Base-by-base conservation (phyloP, 306 rosid species). In the Sphenostylis stenocarpa region DNA sequence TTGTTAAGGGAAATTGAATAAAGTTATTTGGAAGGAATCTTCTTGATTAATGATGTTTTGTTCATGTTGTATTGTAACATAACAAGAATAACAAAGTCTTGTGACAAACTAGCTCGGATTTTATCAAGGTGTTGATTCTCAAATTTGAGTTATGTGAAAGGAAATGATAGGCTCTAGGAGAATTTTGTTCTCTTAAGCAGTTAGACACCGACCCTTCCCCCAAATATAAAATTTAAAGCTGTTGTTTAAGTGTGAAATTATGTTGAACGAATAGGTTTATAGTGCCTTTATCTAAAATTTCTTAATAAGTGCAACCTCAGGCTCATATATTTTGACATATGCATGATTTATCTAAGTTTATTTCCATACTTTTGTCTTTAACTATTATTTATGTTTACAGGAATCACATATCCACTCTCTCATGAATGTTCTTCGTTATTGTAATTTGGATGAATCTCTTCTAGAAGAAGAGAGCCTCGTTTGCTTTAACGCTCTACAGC, bases 321-420 rank as follows among this genome's bases (percentile, higher is more conserved):
- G 56, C 33, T 17, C 34, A 57, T 63, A 12, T n/a, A 28, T 24
- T 23, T 10, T 13, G 28, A 34, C 9, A 70, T 73, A 57, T 78
- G 31, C 39, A 34, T 51, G 3, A 49, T 38, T 64, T 15, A 7
- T 44, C 67, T 70, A 26, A 36, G 44, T 69, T 72, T 51, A 53
- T 57, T 53, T 76, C 39, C 61, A 7, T 19, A 26, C 53, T 76
- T 73, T 58, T 15, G 44, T 28, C 53, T 34, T 29, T 24, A 73
- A 39, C 48, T 23, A 9, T 39, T 69, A 55, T 31, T 58, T 73
- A 28, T 76, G 7, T 52, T 77, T 85, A 53, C 93, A 94, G 98
- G 98, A 94, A 80, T 94, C 98, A 60, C 98, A 94, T 80, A 94
- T 94, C 55, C 98, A 94, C 81, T 94, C 98, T 33, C 89, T 94